These are phyloP conservation scores for Herpetomonas muscarum DNA, from an alignment of 208 protist species.

Conservation along the genomic window DNA sequence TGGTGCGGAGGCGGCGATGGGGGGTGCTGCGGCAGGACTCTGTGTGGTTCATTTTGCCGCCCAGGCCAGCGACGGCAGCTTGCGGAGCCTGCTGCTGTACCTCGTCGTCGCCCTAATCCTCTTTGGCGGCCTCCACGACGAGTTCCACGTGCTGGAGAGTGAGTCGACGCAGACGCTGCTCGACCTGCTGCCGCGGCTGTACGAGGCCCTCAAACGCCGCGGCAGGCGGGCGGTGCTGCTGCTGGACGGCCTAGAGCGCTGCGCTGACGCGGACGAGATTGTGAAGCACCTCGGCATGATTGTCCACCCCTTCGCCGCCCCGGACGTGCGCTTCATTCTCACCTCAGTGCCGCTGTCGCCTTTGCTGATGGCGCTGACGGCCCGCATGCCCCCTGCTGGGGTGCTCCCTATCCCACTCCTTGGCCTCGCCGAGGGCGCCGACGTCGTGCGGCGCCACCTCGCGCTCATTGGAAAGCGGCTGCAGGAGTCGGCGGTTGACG, in stretches of 20 bases:
- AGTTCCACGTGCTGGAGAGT: slow-evolving; percentile 40
- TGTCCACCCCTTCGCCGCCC: slow-evolving; percentile 25
- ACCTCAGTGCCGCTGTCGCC: slow-evolving; percentile 21
- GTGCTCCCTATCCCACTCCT: slow-evolving; percentile 40
- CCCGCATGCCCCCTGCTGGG: slow-evolving; percentile 32
- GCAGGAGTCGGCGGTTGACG: slow-evolving; percentile 52
- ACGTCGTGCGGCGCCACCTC: slow-evolving; percentile 74
- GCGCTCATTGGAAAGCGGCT: slow-evolving; percentile 72
- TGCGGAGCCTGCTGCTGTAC: slow-evolving; percentile 54
- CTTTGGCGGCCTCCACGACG: slow-evolving; percentile 37
- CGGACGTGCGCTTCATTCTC: slow-evolving; percentile 61
- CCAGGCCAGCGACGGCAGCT: slow-evolving; percentile 53
- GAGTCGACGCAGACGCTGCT: slow-evolving; percentile 47
- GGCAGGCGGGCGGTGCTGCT: slow-evolving; percentile 34
- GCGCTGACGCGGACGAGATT: slow-evolving; percentile 40
- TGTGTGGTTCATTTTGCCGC: slow-evolving; percentile 68
- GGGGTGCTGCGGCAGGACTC: no score
- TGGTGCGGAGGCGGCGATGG: slow-evolving; percentile 12
- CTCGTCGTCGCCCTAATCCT: slow-evolving; percentile 35
- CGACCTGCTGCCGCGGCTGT: slow-evolving; percentile 45
- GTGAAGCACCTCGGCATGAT: slow-evolving; percentile 46
- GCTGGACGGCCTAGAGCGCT: slow-evolving; percentile 69
- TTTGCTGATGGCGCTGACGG: slow-evolving; percentile 37
- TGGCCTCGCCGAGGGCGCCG: slow-evolving; percentile 45
- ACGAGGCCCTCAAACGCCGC: slow-evolving; percentile 34